A percentile compares a stretch with the other conserved stretches of the same genome.
phyloP scores from a whole-genome alignment of 352 stramenopile genomes.

The Phytophthora lateralis region DNA sequence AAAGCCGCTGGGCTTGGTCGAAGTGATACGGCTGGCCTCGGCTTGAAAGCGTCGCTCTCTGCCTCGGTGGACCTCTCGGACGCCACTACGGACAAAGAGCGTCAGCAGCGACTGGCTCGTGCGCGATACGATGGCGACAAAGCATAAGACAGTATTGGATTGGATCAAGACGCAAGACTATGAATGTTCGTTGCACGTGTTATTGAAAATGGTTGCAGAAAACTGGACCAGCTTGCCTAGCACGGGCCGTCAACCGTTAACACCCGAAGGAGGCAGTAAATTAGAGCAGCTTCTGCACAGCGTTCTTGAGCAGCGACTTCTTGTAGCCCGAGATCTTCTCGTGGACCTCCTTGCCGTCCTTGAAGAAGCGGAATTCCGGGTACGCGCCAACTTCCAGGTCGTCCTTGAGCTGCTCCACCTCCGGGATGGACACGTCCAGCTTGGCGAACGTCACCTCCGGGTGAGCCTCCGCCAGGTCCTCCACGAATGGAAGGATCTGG shows the following conservation, averaged over 20 bases:
- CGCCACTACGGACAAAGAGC: conserved; percentile 63
- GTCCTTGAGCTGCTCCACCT: conserved; percentile 79
- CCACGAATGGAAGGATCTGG: conserved; percentile 81
- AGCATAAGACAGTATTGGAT: conserved; percentile 8
- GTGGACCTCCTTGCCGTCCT: conserved; percentile 77
- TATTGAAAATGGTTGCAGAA: conserved; percentile 24
- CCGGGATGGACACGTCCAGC: conserved; percentile 72
- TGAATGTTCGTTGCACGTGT: conserved; percentile 13
- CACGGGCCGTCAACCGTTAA: background rate
- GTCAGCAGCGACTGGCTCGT: conserved; percentile 60
- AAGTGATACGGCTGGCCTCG: conserved; percentile 60
- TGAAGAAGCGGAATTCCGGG: conserved; percentile 89
- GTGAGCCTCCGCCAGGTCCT: conserved; percentile 70
- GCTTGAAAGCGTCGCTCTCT: conserved; percentile 37
- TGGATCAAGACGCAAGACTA: background rate
- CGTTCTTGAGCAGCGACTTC: conserved; percentile 78
- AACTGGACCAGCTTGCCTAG: conserved; percentile 1
- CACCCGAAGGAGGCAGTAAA: conserved; percentile 16
- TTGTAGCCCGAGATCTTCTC: conserved; percentile 85
- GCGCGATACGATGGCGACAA: conserved; percentile 58
- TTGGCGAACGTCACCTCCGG: conserved; percentile 80
- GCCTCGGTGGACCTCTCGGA: conserved; percentile 52
- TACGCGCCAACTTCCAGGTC: conserved; percentile 73
- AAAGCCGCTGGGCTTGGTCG: conserved; percentile 44
- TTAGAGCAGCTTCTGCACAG: conserved; percentile 62